These are phyloP conservation scores for Priceomyces castillae DNA, from an alignment of 805 yeast genomes.

Conservation along the genomic window DNA sequence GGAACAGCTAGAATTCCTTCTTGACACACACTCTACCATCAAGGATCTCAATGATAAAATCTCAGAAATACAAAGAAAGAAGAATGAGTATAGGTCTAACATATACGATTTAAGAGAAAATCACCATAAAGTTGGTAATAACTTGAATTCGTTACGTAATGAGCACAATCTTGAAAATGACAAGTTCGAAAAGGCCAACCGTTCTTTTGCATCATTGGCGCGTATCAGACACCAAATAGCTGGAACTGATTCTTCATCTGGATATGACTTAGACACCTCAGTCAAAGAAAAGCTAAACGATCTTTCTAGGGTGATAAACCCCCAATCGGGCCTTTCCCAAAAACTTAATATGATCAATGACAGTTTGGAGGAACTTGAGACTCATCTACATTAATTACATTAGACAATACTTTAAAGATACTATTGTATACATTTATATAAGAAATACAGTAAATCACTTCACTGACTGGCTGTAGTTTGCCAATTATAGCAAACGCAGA, in stretches of 20 bases:
- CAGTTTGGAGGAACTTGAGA: constrained; percentile 18
- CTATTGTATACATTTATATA: not conserved
- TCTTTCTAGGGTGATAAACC: constrained; percentile 20
- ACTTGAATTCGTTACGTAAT: constrained; percentile 26
- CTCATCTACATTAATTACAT: constrained; percentile 8
- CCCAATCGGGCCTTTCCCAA: constrained; percentile 22
- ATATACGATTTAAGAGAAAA: constrained; percentile 28
- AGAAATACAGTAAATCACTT: not conserved
- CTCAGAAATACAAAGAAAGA: constrained; percentile 26
- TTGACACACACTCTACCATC: constrained; percentile 35
- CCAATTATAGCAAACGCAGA: not conserved
- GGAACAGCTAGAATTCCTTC: constrained; percentile 27
- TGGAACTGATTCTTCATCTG: not conserved
- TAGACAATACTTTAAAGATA: not conserved
- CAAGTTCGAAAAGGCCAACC: constrained; percentile 7
- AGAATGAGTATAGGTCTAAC: constrained; percentile 28
- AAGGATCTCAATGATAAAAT: constrained; percentile 30
- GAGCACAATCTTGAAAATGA: constrained; percentile 15
- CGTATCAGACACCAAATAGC: constrained; percentile 1
- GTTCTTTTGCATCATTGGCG: not conserved
- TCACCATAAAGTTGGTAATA: constrained; percentile 32
- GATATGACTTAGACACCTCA: not conserved
- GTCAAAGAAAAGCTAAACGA: constrained; percentile 7
- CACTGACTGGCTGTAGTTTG: not conserved
- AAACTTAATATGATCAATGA: constrained; percentile 23